Evolutionary conservation across 177 flowering plant genomes (phyloP).

Genomic region (Vitis hybrid): DNA sequence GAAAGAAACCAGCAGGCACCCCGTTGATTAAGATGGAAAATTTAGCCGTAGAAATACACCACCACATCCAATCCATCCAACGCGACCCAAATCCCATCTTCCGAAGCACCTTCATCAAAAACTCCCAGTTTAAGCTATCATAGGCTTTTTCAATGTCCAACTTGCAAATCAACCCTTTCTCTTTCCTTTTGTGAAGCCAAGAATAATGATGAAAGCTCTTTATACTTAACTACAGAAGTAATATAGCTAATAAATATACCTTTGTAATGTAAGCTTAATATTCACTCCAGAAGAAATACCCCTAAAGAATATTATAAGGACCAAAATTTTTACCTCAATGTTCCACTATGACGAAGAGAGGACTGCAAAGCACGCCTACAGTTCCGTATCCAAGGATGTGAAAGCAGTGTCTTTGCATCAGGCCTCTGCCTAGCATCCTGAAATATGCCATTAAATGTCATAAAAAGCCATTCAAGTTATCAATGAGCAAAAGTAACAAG

Average conservation of each 20-base stretch:
- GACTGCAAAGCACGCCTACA: slow-evolving; percentile 86
- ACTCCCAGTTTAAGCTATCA: no score
- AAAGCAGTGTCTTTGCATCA: slow-evolving; percentile 93
- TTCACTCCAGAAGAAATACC: background rate
- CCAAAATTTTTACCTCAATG: slow-evolving; percentile 45
- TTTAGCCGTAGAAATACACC: no score
- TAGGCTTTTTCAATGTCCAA: no score
- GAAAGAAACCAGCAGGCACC: no score
- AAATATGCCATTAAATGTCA: slow-evolving; percentile 25
- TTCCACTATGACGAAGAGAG: slow-evolving; percentile 74
- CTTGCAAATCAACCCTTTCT: no score
- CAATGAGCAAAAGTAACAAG: background rate
- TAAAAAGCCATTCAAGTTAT: slow-evolving; percentile 3
- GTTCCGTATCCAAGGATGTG: slow-evolving; percentile 96
- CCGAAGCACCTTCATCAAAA: no score
- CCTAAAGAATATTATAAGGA: background rate
- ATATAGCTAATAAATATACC: background rate
- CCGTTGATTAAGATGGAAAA: no score
- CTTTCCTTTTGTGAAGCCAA: no score
- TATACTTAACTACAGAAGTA: background rate
- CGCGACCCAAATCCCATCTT: no score
- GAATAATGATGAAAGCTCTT: background rate
- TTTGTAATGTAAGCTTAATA: background rate
- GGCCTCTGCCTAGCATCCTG: slow-evolving; percentile 99
- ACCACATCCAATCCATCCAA: no score